These are phyloP conservation scores for Boletellus sp. DNA, from an alignment of 768 basidiomycete species.

Conservation along the genomic window DNA sequence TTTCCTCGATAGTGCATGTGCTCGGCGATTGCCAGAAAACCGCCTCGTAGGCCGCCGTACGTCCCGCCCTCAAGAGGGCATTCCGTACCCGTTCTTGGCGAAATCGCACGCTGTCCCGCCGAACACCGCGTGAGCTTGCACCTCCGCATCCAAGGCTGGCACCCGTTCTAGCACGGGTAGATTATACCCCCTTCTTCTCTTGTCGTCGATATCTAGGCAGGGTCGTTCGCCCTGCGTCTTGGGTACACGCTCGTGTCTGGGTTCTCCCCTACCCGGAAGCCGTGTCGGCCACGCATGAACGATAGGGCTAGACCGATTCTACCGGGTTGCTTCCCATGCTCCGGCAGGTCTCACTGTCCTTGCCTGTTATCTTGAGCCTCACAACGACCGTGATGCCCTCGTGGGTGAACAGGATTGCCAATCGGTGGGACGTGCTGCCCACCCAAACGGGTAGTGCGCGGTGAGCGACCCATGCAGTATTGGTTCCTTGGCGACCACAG, in stretches of 20 bases:
- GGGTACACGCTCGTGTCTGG: constrained; percentile 21
- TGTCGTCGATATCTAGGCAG: constrained; percentile 14
- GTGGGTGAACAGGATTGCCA: too few relatives aligned
- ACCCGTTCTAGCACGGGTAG: constrained; percentile 28
- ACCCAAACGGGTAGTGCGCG: too few relatives aligned
- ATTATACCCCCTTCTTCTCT: constrained; percentile 9
- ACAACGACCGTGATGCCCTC: too few relatives aligned
- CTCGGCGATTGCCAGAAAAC: constrained; percentile 10
- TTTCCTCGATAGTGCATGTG: constrained; percentile 3
- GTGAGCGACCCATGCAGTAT: neutral
- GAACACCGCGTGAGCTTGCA: constrained; percentile 21
- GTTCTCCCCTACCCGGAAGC: too few relatives aligned
- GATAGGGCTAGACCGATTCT: too few relatives aligned
- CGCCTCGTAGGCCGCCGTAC: constrained; percentile 1
- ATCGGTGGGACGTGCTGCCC: too few relatives aligned
- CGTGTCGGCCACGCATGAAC: too few relatives aligned
- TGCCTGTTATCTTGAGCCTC: too few relatives aligned
- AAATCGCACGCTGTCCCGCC: constrained; percentile 21
- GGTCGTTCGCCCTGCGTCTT: constrained; percentile 18
- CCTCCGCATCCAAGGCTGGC: constrained; percentile 26
- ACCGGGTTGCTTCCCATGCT: too few relatives aligned
- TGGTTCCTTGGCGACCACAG: constrained; percentile 1
- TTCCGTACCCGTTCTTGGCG: constrained; percentile 21
- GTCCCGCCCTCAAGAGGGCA: neutral
- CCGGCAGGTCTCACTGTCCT: too few relatives aligned